Conservation (phyloP, 106 monocot species). For the Amphibolis antarctica region DNA sequence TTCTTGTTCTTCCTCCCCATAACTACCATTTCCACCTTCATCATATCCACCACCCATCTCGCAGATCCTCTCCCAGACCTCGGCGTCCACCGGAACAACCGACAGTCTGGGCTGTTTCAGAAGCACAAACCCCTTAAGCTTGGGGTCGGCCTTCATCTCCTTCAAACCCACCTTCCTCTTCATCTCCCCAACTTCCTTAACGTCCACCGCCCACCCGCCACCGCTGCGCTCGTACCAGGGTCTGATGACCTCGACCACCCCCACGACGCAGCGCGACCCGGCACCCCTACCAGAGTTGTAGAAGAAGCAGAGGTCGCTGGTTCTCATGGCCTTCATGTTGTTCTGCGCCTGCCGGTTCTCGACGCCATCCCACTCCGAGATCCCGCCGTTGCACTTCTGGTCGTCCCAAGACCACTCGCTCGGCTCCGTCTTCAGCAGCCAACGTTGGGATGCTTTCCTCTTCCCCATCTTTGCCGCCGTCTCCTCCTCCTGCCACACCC, state of each 20-base stretch:
- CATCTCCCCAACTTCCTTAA: slow-evolving; percentile 51
- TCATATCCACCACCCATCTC: slow-evolving; percentile 86
- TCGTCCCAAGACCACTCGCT: slow-evolving; percentile 88
- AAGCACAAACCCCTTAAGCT: slow-evolving; percentile 57
- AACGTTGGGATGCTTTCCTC: slow-evolving; percentile 24
- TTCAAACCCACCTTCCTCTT: slow-evolving; percentile 44
- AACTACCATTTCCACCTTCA: slow-evolving; percentile 66
- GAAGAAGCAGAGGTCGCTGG: slow-evolving; percentile 85
- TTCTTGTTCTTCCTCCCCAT: slow-evolving; percentile 2
- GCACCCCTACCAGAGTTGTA: slow-evolving; percentile 78
- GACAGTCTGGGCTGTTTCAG: slow-evolving; percentile 72
- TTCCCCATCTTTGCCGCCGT: background rate
- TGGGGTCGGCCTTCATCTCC: slow-evolving; percentile 56
- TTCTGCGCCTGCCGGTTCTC: slow-evolving; percentile 79
- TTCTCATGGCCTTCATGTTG: slow-evolving; percentile 57
- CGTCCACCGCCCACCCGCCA: slow-evolving; percentile 64
- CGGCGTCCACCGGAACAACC: slow-evolving; percentile 63
- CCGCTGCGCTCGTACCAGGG: slow-evolving; percentile 39
- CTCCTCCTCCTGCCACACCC: background rate
- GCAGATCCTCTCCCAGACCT: slow-evolving; percentile 53
- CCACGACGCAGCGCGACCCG: slow-evolving; percentile 44
- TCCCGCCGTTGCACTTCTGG: slow-evolving; percentile 46
- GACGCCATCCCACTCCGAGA: slow-evolving; percentile 85
- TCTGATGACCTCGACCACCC: slow-evolving; percentile 63
- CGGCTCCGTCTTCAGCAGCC: slow-evolving; percentile 92